phyloP scores from a whole-genome alignment of 805 yeast genomes.

The Wickerhamiella galacta region DNA sequence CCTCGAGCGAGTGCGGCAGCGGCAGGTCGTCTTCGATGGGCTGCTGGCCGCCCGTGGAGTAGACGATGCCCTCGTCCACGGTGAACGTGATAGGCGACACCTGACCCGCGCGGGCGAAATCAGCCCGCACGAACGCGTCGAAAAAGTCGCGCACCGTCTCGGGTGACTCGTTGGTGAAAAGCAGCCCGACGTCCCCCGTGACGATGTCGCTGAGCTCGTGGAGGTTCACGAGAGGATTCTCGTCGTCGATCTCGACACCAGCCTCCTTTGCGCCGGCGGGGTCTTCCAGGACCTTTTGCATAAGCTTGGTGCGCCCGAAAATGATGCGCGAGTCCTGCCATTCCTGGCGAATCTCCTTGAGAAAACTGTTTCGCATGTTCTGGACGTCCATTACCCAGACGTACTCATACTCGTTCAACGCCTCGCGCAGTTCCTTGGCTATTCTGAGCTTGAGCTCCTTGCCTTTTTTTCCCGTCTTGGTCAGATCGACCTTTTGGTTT shows the following conservation, averaged over 20 bases:
- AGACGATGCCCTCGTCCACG: constrained; percentile 79
- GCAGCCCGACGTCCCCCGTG: constrained; percentile 68
- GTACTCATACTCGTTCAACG: constrained; percentile 59
- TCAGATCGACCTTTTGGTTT: constrained; percentile 85
- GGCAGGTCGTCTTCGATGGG: constrained; percentile 88
- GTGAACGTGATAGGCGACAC: constrained; percentile 68
- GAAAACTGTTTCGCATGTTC: constrained; percentile 88
- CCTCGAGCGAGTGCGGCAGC: constrained; percentile 90
- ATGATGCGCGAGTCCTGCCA: constrained; percentile 85
- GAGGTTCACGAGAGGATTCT: constrained; percentile 73
- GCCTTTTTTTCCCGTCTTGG: constrained; percentile 93
- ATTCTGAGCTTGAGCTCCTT: constrained; percentile 80
- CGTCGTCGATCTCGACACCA: no score
- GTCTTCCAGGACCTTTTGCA: constrained; percentile 84
- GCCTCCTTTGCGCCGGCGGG: no score
- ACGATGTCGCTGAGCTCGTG: constrained; percentile 47
- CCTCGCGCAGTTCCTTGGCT: constrained; percentile 76
- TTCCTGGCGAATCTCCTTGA: constrained; percentile 81
- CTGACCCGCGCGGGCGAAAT: constrained; percentile 81
- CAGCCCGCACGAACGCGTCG: constrained; percentile 55
- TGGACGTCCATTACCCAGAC: constrained; percentile 77
- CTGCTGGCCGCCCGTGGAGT: constrained; percentile 90
- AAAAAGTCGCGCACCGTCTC: constrained; percentile 86
- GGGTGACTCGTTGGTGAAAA: constrained; percentile 78
- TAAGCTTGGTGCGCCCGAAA: constrained; percentile 83